A percentile compares a stretch with the other conserved stretches of the same genome.
phyloP scores from a whole-genome alignment of 1,284 basidiomycete genomes.

The Volvariella volvacea region DNA sequence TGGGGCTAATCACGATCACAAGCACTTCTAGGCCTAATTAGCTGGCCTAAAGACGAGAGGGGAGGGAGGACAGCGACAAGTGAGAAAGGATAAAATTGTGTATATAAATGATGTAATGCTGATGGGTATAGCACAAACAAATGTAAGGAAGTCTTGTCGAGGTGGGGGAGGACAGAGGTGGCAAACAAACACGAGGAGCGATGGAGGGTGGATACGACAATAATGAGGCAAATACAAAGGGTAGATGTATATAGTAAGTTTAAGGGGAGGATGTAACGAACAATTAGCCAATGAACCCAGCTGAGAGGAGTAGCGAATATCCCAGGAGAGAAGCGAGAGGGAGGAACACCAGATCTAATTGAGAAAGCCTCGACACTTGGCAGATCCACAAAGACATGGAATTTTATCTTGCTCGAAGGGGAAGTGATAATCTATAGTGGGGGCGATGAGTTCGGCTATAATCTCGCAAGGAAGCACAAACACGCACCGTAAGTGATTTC shows the following conservation, averaged over 20 bases:
- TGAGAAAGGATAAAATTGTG: background rate
- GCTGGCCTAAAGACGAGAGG: background rate
- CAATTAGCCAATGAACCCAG: background rate
- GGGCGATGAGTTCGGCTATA: slow-evolving; percentile 3
- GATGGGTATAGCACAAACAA: background rate
- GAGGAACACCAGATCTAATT: slow-evolving; percentile 44
- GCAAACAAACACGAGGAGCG: background rate
- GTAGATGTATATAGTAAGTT: background rate
- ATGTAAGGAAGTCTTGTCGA: background rate
- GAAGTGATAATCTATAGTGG: slow-evolving; percentile 78
- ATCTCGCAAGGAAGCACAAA: background rate
- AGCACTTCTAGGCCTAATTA: no score
- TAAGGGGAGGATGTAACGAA: background rate
- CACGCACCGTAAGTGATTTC: slow-evolving; percentile 87
- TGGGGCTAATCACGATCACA: no score
- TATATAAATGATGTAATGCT: background rate
- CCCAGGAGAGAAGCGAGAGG: background rate
- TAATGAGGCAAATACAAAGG: background rate
- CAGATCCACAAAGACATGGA: slow-evolving; percentile 81
- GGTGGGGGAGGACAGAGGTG: background rate
- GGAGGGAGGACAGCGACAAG: background rate
- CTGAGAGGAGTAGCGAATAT: background rate
- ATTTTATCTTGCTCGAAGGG: slow-evolving; percentile 92
- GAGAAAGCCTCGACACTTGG: slow-evolving; percentile 84
- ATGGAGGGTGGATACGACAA: background rate